A percentile compares a stretch with the other conserved stretches of the same genome.
phyloP scores from a whole-genome alignment of 2,329 filamentous ascomycete species.

The Ascochyta rabiei region DNA sequence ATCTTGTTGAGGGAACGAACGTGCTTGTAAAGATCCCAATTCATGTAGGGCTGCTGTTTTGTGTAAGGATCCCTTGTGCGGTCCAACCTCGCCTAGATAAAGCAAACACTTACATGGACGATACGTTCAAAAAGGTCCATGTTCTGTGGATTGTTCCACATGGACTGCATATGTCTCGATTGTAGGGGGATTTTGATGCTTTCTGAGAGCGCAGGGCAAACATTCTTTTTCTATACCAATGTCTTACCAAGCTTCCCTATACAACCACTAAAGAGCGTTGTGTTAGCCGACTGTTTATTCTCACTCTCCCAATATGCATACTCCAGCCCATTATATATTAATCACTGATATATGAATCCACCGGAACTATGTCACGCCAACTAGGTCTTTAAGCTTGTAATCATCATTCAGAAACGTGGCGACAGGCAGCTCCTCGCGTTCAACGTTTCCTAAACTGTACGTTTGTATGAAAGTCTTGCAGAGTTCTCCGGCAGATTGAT shows the following conservation, averaged over 20 bases:
- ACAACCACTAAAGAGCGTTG: no score
- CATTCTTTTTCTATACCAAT: not conserved
- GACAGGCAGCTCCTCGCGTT: not conserved
- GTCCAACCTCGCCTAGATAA: no score
- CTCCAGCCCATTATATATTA: not conserved
- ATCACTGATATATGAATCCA: not conserved
- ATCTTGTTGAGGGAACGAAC: not conserved
- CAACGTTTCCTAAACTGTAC: rapidly evolving
- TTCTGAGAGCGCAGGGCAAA: not conserved
- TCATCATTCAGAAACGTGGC: not conserved
- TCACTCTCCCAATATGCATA: not conserved
- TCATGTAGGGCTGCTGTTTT: not conserved
- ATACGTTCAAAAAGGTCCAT: no score
- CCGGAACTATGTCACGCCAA: not conserved
- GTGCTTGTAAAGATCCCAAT: not conserved
- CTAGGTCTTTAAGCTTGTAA: not conserved
- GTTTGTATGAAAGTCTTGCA: not conserved
- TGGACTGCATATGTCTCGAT: not conserved
- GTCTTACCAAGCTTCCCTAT: no score
- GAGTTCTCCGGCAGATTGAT: not conserved
- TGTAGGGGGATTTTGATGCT: not conserved
- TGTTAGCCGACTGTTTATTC: no score
- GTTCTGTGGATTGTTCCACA: no score
- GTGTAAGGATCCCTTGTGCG: not conserved
- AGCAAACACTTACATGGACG: not conserved